Evolutionary conservation across 1,139 yeast species (phyloP).

Genomic region (Geotrichum armillariae): DNA sequence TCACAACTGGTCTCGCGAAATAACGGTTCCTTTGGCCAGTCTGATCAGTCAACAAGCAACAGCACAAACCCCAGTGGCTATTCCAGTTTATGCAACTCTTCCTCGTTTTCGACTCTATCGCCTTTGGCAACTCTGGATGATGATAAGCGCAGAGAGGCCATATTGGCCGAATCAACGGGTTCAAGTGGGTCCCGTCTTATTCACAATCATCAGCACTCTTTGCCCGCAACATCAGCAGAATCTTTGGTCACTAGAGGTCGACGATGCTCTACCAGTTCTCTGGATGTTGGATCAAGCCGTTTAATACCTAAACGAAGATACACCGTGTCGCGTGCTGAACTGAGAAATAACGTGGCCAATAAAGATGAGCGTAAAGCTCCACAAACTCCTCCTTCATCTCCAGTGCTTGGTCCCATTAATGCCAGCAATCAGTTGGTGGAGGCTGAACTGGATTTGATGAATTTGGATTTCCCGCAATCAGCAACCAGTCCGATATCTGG

Average conservation of each 20-base stretch:
- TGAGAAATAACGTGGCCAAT: not conserved
- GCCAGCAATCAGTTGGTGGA: slow-evolving; percentile 9
- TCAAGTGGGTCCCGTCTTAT: slow-evolving; percentile 20
- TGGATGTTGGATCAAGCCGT: slow-evolving; percentile 5
- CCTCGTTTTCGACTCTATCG: slow-evolving; percentile 30
- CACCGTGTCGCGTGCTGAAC: slow-evolving; percentile 13
- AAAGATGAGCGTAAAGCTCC: not conserved
- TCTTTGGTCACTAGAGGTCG: slow-evolving; percentile 4
- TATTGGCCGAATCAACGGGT: slow-evolving; percentile 23
- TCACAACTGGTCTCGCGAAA: slow-evolving; percentile 36
- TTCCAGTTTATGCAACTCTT: slow-evolving; percentile 21
- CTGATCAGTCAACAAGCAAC: slow-evolving; percentile 16
- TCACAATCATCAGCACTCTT: slow-evolving; percentile 23
- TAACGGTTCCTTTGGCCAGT: slow-evolving; percentile 21
- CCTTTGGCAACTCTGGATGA: slow-evolving; percentile 37
- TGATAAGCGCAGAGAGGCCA: slow-evolving; percentile 32
- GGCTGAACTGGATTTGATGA: slow-evolving; percentile 9
- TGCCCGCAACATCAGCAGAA: not conserved
- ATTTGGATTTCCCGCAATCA: not conserved
- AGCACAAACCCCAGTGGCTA: slow-evolving; percentile 11
- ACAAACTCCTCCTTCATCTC: slow-evolving; percentile 17
- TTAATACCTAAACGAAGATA: slow-evolving; percentile 1
- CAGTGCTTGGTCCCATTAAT: slow-evolving; percentile 14
- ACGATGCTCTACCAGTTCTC: slow-evolving; percentile 15
- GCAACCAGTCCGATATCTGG: not conserved